Evolutionary conservation across 2,329 filamentous ascomycete genomes (phyloP).

Genomic region (Cercospora brassicicola): DNA sequence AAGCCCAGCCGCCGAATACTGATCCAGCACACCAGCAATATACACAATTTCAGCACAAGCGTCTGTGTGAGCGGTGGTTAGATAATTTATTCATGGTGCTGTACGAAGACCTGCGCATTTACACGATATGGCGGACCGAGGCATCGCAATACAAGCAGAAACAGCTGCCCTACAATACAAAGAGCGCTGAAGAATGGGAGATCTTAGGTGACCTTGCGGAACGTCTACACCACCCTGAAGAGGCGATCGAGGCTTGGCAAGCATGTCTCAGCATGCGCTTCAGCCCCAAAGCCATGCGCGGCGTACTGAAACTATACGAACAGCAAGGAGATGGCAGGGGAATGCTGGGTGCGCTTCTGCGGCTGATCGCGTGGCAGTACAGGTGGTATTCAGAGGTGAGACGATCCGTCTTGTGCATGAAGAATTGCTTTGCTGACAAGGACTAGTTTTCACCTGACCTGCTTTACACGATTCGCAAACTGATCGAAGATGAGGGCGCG

Average conservation of each 20-base stretch:
- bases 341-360: conserved; percentile 80
- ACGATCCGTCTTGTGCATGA: background rate
- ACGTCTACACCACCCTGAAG: conserved; percentile 85
- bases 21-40: conserved; percentile 70
- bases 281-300: conserved; percentile 86
- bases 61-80: conserved; percentile 94
- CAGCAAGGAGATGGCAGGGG: conserved; percentile 75
- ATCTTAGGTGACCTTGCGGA: conserved; percentile 91
- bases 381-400: conserved; percentile 93
- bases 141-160: conserved; percentile 94
- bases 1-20: conserved; percentile 38
- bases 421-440: conserved; percentile 12
- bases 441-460: conserved; percentile 93
- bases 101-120: conserved; percentile 95
- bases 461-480: conserved; percentile 79
- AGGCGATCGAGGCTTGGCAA: conserved; percentile 90
- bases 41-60: conserved; percentile 93
- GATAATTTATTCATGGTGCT: conserved; percentile 99
- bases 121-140: conserved; percentile 98
- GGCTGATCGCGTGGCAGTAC: conserved; percentile 96
- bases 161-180: conserved; percentile 84
- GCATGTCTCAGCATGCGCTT: conserved; percentile 85
- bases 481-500: conserved; percentile 96
- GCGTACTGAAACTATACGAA: conserved; percentile 78
- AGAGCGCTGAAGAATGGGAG: conserved; percentile 96